These are phyloP conservation scores for Colletotrichum lindemuthianum DNA, from an alignment of 2,329 filamentous ascomycete genomes.

Conservation along the genomic window DNA sequence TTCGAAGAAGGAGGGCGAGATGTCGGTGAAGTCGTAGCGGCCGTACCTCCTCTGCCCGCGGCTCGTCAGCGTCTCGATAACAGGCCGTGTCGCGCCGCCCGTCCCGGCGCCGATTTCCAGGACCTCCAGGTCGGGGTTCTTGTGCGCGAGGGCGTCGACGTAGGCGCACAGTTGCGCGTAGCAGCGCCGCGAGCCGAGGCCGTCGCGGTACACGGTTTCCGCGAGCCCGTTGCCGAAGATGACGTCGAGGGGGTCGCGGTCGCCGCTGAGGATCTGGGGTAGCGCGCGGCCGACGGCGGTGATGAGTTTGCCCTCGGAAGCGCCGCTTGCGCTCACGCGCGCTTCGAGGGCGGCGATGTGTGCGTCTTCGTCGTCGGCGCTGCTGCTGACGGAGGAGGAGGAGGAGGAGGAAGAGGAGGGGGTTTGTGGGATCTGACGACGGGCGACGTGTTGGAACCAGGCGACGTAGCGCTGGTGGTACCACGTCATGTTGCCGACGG, in stretches of 20 bases:
- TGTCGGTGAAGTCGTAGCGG: conserved; percentile 51
- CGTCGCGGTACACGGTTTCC: conserved; percentile 39
- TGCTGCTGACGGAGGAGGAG: too few species aligned
- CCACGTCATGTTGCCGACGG: conserved; percentile 20
- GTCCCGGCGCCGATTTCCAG: conserved; percentile 51
- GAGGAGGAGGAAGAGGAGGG: too few species aligned
- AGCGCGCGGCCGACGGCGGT: conserved; percentile 39
- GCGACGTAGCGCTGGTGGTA: conserved; percentile 33
- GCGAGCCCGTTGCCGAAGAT: conserved; percentile 42
- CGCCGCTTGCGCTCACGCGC: conserved; percentile 23
- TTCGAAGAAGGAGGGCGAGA: conserved; percentile 50
- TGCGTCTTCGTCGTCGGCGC: background rate
- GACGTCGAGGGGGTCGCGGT: conserved; percentile 42
- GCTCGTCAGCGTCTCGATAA: conserved; percentile 38
- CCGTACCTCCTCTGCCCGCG: conserved; percentile 28
- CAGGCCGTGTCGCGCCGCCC: conserved; percentile 43
- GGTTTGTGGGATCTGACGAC: background rate
- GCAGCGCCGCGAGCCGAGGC: conserved; percentile 37
- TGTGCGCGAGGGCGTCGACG: conserved; percentile 40
- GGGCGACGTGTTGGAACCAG: conserved; percentile 35
- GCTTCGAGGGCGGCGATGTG: conserved; percentile 29
- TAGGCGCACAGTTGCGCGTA: conserved; percentile 38
- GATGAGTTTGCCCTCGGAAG: conserved; percentile 38
- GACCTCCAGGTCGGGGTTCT: conserved; percentile 45
- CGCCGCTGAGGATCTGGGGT: conserved; percentile 39